Base-by-base conservation (phyloP, 2,329 filamentous ascomycete species). In the Colletotrichum tanaceti region DNA sequence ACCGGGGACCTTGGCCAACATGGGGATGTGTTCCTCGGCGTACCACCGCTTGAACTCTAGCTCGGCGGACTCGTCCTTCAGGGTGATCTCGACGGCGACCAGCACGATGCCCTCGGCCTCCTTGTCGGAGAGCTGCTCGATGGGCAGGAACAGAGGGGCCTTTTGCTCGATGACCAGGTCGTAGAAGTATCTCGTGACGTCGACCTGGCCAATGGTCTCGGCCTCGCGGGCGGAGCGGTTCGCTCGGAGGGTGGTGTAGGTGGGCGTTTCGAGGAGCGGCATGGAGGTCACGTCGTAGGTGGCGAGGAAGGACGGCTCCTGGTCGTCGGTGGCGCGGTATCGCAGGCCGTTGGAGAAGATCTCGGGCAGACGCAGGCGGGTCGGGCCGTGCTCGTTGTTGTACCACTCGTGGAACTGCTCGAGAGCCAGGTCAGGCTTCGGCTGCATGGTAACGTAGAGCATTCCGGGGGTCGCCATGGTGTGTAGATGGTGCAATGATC, bases 321-420 rank as follows among this genome's bases (percentile, higher is more conserved):
- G 72, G 58, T 83, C 80, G 77, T 95, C 92, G 18, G 82, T 86
- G 10, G 92, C 91, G 32, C 85, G 86, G 80, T 94, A 97, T 50
- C 93, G 90, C 73, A 96, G 90, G 67, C 93, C 93, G 77, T 93
- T 96, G 73, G 81, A 77, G 76, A 89, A 89, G 76, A 94, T 89
- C 74, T 91, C 89, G 4, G 92, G 88, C 16, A 97, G 82, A 57
- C 93, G 90, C 7, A 97, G 86, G 55, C 93, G 91, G 18, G 90
- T 88, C 20, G 93, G 93, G 62, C 93, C 93, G 81, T 97, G 93
- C 82, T 97, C 93, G 79, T 94, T 96, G 82, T 97, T 94, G 83
- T 97, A 97, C 92, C 93, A 95, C 77, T 97, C 93, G 79, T 97
- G 91, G 80, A 97, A 97, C 75, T 92, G 89, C 71, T 87, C 84